phyloP scores from a whole-genome alignment of 768 basidiomycete species.

The Lanmaoa pseudosensibilis region DNA sequence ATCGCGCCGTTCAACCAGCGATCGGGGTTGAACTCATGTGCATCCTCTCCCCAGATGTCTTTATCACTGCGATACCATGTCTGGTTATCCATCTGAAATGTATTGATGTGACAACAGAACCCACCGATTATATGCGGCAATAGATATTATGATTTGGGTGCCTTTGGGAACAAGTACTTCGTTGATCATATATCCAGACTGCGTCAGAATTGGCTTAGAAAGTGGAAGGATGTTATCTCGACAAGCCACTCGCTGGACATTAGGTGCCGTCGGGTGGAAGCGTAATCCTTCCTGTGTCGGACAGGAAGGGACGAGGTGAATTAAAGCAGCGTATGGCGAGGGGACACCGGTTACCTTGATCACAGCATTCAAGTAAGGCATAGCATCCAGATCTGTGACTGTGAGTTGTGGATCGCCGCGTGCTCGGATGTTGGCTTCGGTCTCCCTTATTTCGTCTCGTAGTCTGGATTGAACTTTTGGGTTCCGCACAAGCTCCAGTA shows the following conservation, averaged over 20 bases:
- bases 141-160: conserved; percentile 48
- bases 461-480: conserved; percentile 58
- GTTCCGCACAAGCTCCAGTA: conserved; percentile 59
- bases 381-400: conserved; percentile 45
- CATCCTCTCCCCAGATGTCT: conserved; percentile 30
- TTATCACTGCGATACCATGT: conserved; percentile 7
- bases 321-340: conserved; percentile 14
- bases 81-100: neutral
- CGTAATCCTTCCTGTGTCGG: conserved; percentile 43
- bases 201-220: conserved; percentile 47
- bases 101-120: neutral
- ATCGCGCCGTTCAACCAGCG: conserved; percentile 5
- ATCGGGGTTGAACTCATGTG: conserved; percentile 20
- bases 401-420: conserved; percentile 1
- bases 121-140: conserved; percentile 59
- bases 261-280: conserved; percentile 46
- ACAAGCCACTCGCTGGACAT: conserved; percentile 48
- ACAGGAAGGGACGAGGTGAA: neutral
- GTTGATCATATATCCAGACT: conserved; percentile 41
- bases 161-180: conserved; percentile 52
- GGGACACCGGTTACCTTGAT: conserved; percentile 29
- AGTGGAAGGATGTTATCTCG: conserved; percentile 62
- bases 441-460: conserved; percentile 35
- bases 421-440: neutral
- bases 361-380: conserved; percentile 45